phyloP scores from a whole-genome alignment of 2,329 filamentous ascomycete species.

The Sclerotinia borealis region DNA sequence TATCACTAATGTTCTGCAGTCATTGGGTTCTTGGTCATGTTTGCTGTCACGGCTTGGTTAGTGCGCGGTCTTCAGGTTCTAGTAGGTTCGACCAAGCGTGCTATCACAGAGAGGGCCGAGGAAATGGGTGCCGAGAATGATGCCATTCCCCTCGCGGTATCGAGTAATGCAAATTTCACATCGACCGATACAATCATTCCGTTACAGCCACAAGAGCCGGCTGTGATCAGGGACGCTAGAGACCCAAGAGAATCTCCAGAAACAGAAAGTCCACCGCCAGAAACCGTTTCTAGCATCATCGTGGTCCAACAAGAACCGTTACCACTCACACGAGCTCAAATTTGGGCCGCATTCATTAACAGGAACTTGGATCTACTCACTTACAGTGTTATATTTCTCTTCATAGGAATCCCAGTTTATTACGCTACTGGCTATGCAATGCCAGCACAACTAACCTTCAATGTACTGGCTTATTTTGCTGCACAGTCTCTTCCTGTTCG shows the following conservation, averaged over 20 bases:
- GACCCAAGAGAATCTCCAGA: constrained; percentile 22
- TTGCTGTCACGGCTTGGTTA: constrained; percentile 48
- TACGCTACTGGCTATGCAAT: constrained; percentile 46
- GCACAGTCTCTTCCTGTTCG: constrained; percentile 43
- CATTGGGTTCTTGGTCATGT: constrained; percentile 48
- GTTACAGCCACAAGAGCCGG: constrained; percentile 27
- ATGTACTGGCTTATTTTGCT: constrained; percentile 46
- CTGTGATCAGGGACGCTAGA: constrained; percentile 26
- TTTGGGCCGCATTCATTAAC: constrained; percentile 44
- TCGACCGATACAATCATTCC: constrained; percentile 19
- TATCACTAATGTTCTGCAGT: constrained; percentile 35
- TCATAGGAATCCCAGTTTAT: constrained; percentile 50
- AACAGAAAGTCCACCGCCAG: constrained; percentile 10
- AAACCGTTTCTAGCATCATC: constrained; percentile 1
- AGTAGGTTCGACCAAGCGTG: constrained; percentile 46
- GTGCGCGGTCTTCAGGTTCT: constrained; percentile 48
- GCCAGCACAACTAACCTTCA: constrained; percentile 41
- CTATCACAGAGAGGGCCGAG: constrained; percentile 45
- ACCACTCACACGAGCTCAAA: constrained; percentile 41
- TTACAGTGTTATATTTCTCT: constrained; percentile 41
- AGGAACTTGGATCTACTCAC: constrained; percentile 41
- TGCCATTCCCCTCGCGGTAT: constrained; percentile 41
- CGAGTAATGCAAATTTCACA: constrained; percentile 17
- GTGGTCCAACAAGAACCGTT: constrained; percentile 37
- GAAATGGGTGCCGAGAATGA: constrained; percentile 42